phyloP scores from a whole-genome alignment of 306 rosid genomes.

The Hippophae gyantsensis region DNA sequence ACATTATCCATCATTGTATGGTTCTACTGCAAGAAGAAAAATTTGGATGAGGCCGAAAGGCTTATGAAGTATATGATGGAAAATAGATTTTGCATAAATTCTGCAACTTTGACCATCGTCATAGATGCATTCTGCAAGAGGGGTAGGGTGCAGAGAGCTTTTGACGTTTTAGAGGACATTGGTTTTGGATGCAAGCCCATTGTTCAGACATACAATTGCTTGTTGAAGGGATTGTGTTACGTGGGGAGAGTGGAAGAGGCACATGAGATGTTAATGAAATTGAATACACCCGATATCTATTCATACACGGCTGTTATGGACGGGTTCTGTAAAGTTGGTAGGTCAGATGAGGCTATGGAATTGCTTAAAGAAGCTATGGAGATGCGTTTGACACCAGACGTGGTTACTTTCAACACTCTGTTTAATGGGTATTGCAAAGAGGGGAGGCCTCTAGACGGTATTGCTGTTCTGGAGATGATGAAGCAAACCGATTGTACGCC shows the following conservation, averaged over 20 bases:
- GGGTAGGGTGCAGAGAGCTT: conserved; percentile 54
- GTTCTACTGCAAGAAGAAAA: conserved; percentile 44
- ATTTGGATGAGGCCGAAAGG: conserved; percentile 43
- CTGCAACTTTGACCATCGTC: conserved; percentile 37
- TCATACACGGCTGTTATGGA: conserved; percentile 63
- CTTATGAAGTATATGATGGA: conserved; percentile 36
- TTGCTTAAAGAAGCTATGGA: conserved; percentile 54
- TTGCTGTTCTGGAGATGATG: conserved; percentile 49
- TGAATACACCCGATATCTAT: conserved; percentile 57
- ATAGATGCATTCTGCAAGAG: conserved; percentile 52
- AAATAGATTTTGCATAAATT: conserved; percentile 43
- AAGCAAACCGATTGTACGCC: conserved; percentile 42
- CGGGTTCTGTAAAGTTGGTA: conserved; percentile 79
- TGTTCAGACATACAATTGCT: conserved; percentile 51
- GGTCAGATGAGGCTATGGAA: conserved; percentile 61
- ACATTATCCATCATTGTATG: conserved; percentile 49
- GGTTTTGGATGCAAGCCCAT: conserved; percentile 31
- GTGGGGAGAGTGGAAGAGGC: conserved; percentile 84
- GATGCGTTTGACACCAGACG: conserved; percentile 48
- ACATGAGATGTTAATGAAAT: conserved; percentile 40
- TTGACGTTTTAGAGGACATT: conserved; percentile 46
- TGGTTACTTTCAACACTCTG: conserved; percentile 50
- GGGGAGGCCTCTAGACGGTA: conserved; percentile 57
- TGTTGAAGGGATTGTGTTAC: conserved; percentile 72
- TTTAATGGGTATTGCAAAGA: conserved; percentile 67